phyloP scores from a whole-genome alignment of 2,329 filamentous ascomycete genomes.

The Chaetomiaceae sp. region DNA sequence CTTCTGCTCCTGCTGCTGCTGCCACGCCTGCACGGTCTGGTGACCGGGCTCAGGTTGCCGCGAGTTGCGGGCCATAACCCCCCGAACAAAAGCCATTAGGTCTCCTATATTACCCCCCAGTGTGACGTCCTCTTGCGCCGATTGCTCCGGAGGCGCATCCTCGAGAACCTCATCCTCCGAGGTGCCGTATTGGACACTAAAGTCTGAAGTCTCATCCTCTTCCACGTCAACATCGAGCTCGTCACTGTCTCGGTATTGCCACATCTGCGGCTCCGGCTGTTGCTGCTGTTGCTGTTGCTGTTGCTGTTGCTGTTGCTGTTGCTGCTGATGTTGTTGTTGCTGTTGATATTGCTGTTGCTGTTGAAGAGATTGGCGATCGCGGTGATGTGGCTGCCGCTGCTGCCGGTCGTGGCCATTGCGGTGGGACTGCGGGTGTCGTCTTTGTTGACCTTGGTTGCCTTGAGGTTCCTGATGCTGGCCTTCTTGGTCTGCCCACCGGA shows the following conservation, averaged over 20 bases:
- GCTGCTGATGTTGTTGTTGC: not conserved
- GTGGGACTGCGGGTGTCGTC: too few relatives aligned
- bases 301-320: not conserved
- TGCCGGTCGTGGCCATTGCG: too few relatives aligned
- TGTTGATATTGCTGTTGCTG: not conserved
- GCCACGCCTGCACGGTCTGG: not conserved
- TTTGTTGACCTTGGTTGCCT: not conserved
- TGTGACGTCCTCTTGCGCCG: too few relatives aligned
- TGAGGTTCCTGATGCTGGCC: too few relatives aligned
- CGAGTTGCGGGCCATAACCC: too few relatives aligned
- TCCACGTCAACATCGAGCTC: not conserved
- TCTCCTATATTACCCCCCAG: too few relatives aligned
- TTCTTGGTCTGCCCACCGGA: not conserved
- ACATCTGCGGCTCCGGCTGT: not conserved
- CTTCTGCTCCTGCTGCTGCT: not conserved
- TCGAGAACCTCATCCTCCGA: not conserved
- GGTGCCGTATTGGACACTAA: too few relatives aligned
- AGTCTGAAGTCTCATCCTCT: too few relatives aligned
- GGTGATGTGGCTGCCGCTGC: too few relatives aligned
- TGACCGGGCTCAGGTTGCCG: too few relatives aligned
- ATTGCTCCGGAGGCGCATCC: not conserved
- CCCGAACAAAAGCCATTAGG: too few relatives aligned
- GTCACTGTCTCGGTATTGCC: not conserved
- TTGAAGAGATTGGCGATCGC: too few relatives aligned
- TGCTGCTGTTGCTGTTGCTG: not conserved